Evolutionary conservation across 345 rosid genomes (phyloP), one percentile per base, ranked within the genome.

Genomic region (Hypericum androsaemum): DNA sequence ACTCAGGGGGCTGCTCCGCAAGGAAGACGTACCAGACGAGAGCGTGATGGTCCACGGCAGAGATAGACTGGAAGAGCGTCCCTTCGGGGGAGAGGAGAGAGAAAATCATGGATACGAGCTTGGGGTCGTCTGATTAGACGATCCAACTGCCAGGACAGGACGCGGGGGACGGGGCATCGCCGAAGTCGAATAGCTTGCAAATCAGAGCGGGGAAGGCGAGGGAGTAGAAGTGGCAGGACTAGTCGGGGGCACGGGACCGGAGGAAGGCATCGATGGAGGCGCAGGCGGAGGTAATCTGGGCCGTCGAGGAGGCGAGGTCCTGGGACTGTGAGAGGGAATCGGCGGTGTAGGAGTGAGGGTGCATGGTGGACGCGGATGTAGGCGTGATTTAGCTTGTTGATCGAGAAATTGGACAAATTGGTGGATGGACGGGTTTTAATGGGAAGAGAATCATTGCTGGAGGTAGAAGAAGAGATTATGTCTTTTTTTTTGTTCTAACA

Each of bases 181-280:
- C 79, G 79, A 89, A 89, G 52, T 94, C 94, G 58, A 80, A 89
- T 48, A 86, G 80, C 71, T 84, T 83, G 53, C 82, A 80, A 72
- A 89, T 82, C 63, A 89, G 71, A 38, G 73, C 47, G 6, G 97
- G 95, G 65, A 89, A 89, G 53, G 97, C 60, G 58, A 82, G 41
- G 63, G 90, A 89, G 80, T 81, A 89, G 86, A 89, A 89, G 68
- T 83, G 88, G 52, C 97, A 95, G 58, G 74, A 81, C 12, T 89
- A 89, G 60, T 89, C 95, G 37, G 95, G 81, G 8, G 86, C 57
- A 57, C 73, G 82, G 5, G 84, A 77, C 59, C 59, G 86, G 5
- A 83, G 67, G 71, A 81, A 86, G 57, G 84, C 64, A 46, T 77
- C 81, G 52, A 80, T 62, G 71, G 83, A 69, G 65, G 75, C 63